Percentiles rank a stretch among this genome's conserved stretches.
Evolutionary conservation across 2,329 filamentous ascomycete species (phyloP).

Genomic region (Microdochium paspali): DNA sequence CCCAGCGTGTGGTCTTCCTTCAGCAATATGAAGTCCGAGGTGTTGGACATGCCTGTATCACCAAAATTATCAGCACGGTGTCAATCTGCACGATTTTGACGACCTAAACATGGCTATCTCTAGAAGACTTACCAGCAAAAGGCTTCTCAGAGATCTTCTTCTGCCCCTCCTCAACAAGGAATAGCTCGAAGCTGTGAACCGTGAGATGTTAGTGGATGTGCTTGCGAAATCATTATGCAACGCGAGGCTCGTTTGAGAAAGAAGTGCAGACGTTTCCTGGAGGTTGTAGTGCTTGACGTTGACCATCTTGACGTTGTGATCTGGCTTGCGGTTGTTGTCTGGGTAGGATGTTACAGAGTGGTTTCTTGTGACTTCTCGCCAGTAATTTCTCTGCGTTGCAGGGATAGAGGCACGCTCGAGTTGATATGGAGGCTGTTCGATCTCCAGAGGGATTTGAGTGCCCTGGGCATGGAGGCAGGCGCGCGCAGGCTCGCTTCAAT

Average conservation of each 20-base stretch:
- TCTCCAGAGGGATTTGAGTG: no score
- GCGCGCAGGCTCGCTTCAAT: not conserved
- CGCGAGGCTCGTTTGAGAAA: not conserved
- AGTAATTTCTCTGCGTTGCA: no score
- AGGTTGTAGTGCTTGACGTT: constrained; percentile 31
- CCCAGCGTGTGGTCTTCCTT: constrained; percentile 96
- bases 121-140: constrained; percentile 64
- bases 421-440: no score
- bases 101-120: no score
- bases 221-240: not conserved
- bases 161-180: constrained; percentile 70
- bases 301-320: constrained; percentile 14
- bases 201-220: constrained; percentile 9
- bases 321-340: not conserved
- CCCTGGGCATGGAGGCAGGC: no score
- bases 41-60: constrained; percentile 72
- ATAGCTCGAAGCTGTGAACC: constrained; percentile 73
- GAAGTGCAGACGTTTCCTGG: constrained; percentile 18
- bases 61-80: constrained; percentile 3
- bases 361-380: no score
- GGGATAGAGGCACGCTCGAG: no score
- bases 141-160: constrained; percentile 86
- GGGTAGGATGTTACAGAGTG: not conserved
- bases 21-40: constrained; percentile 88
- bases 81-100: no score